Evolutionary conservation across 2,329 filamentous ascomycete species (phyloP), one percentile per base, ranked within the genome.

Genomic region (Emmonsia crescens): DNA sequence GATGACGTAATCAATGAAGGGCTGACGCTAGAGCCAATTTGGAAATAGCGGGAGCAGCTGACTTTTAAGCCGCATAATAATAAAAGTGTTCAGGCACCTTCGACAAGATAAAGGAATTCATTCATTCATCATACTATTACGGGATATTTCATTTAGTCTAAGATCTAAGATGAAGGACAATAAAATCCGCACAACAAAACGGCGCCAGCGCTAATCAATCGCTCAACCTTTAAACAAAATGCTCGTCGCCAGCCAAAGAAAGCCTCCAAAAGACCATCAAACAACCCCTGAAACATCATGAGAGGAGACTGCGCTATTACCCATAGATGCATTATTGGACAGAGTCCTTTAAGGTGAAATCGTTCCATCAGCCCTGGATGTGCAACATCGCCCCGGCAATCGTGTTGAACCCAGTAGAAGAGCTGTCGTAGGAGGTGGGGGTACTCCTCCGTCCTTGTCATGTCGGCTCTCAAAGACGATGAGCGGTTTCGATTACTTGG

Each of bases 401-500:
- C 6, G 38, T 57, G 38, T 10, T n/a, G 21, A 14, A 31, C 3
- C 40, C 24, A 5, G 36, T 44, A 14, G 33, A 10, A 14, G 5
- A 54, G 36, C 29, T 19, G 48, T 27, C 24, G 21, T 2, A 21
- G 48, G 29, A 29, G 36, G 40, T 6, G 40, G n/a, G 5, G 14
- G 2, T 12, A 57, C 27, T 59, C 60, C 24, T 56, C 58, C 48
- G 38, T 59, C 6, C 58, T 27, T 3, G 62, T 38, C 29, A 60
- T 59, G 46, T 59, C 49, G n/a, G 52, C 24, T 33, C 24, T 61
- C 60, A 40, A 56, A 21, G 60, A 42, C 8, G 48, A 36, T 24
- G 27, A 33, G 24, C 63, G 56, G 54, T 63, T 49, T 44, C 40
- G 29, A 63, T 81, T 27, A 5, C 46, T 80, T 67, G 79, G 80